These are phyloP conservation scores for Oryza coarctata DNA, from an alignment of 176 grass and related monocot species.

Conservation along the genomic window DNA sequence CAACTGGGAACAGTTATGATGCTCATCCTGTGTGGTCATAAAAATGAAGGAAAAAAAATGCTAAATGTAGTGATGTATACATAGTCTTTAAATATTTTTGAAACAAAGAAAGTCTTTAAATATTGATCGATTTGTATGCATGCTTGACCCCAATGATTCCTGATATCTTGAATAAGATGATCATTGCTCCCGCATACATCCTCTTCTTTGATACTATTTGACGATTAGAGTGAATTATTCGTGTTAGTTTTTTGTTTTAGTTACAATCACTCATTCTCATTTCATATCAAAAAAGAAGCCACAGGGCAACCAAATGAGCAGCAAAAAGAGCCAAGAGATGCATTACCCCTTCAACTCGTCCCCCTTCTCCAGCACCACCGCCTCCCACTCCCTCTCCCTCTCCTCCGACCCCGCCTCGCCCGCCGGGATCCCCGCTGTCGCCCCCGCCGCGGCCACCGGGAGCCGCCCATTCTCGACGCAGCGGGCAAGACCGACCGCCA, in stretches of 20 bases:
- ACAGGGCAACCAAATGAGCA: background rate
- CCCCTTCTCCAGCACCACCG: constrained; percentile 50
- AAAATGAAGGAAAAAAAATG: background rate
- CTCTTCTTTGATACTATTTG: background rate
- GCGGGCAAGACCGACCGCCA: constrained; percentile 31
- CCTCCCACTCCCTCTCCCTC: constrained; percentile 51
- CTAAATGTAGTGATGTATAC: background rate
- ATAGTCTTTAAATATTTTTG: background rate
- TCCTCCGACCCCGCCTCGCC: constrained; percentile 26
- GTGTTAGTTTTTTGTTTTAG: background rate
- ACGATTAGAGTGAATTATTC: background rate
- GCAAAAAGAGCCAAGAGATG: background rate
- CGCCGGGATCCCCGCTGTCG: constrained; percentile 21
- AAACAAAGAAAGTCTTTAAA: background rate
- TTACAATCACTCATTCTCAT: background rate
- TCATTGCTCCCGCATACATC: background rate
- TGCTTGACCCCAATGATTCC: constrained; percentile 1
- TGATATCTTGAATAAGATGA: background rate
- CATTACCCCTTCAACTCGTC: constrained; percentile 52
- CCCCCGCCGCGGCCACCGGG: background rate
- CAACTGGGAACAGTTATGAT: background rate
- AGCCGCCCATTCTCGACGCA: constrained; percentile 48
- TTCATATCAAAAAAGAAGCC: background rate
- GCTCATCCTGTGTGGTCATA: constrained; percentile 3
- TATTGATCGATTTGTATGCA: background rate